Evolutionary conservation across 192 early-diverging fungal species (phyloP).

Genomic region (Radiomyces spectabilis): DNA sequence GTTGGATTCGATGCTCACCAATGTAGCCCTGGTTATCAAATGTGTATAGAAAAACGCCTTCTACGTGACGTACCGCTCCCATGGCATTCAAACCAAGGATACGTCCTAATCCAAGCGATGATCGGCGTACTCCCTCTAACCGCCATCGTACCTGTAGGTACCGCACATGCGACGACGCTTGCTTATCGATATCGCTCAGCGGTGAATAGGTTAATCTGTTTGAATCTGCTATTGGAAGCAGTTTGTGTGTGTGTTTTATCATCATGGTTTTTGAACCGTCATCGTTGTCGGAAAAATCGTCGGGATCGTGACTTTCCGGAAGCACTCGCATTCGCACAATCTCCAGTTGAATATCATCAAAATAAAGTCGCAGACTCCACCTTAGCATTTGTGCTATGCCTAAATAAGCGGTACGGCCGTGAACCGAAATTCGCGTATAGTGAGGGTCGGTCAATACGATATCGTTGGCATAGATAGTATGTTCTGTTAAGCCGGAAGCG

Average conservation of each 20-base stretch:
- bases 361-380: conserved; percentile 50
- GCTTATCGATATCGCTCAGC: no score
- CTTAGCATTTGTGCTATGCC: conserved; percentile 40
- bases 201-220: no score
- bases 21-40: conserved; percentile 35
- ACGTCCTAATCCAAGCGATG: conserved; percentile 22
- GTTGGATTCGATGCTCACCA: conserved; percentile 40
- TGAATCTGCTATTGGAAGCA: no score
- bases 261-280: no score
- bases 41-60: conserved; percentile 40
- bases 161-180: no score
- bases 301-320: not conserved
- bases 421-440: conserved; percentile 40
- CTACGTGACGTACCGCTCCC: conserved; percentile 23
- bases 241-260: no score
- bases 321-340: conserved; percentile 35
- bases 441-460: conserved; percentile 46
- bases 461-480: conserved; percentile 38
- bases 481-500: conserved; percentile 32
- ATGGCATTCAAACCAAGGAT: no score
- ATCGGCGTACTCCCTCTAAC: conserved; percentile 31
- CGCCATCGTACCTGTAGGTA: conserved; percentile 39
- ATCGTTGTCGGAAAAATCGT: no score
- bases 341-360: conserved; percentile 39
- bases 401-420: conserved; percentile 41